phyloP scores from a whole-genome alignment of 306 rosid genomes.

The Vicia sativa region DNA sequence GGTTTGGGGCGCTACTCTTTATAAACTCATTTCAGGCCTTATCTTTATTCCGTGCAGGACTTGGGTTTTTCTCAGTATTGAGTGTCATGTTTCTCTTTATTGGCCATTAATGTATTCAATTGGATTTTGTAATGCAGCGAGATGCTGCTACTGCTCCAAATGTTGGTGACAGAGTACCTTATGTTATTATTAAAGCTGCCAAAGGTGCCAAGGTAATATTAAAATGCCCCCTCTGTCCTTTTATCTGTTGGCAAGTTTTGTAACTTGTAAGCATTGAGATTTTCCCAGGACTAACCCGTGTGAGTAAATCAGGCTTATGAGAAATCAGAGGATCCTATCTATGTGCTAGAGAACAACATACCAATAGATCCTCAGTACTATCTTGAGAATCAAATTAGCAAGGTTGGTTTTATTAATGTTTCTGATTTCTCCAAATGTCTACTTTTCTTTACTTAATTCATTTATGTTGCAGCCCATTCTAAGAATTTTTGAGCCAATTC shows the following conservation, averaged over 20 bases:
- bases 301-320: constrained; percentile 76
- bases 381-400: constrained; percentile 96
- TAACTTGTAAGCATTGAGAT: constrained; percentile 28
- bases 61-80: constrained; percentile 1
- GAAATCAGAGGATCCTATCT: constrained; percentile 96
- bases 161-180: constrained; percentile 98
- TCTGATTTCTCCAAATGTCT: constrained; percentile 23
- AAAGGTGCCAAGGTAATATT: constrained; percentile 90
- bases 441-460: constrained; percentile 33
- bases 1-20: background rate
- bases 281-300: constrained; percentile 35
- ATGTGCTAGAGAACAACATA: constrained; percentile 90
- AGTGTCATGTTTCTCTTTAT: constrained; percentile 11
- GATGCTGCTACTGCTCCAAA: constrained; percentile 99
- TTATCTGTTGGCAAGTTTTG: constrained; percentile 4
- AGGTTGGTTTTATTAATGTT: constrained; percentile 54
- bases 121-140: constrained; percentile 56
- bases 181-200: constrained; percentile 89
- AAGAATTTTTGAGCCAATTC: constrained; percentile 94
- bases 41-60: background rate
- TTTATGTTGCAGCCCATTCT: constrained; percentile 81
- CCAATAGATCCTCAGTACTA: constrained; percentile 97
- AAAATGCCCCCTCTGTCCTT: background rate
- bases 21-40: background rate
- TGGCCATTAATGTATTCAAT: constrained; percentile 23